A percentile compares a stretch with the other conserved stretches of the same genome.
Evolutionary conservation across 2,329 filamentous ascomycete species (phyloP).

Genomic region (Alternaria brassicae): DNA sequence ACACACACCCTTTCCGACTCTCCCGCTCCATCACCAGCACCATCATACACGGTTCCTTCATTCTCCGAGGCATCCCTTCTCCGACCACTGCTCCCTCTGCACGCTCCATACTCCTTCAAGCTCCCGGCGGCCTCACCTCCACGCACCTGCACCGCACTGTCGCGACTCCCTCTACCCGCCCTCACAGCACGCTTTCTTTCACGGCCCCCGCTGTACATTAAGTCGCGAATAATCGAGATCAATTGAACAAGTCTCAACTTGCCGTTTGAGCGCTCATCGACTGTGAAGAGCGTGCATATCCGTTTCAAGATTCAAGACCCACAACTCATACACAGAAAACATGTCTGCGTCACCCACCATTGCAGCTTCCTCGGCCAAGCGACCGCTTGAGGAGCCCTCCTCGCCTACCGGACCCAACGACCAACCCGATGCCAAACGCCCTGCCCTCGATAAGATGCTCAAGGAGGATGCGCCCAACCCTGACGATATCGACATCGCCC

Average conservation of each 20-base stretch:
- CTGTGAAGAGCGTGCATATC: constrained; percentile 41
- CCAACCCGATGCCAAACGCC: constrained; percentile 96
- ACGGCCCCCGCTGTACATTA: constrained; percentile 76
- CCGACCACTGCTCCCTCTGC: constrained; percentile 44
- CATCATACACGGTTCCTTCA: constrained; percentile 34
- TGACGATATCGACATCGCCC: constrained; percentile 57
- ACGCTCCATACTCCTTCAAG: constrained; percentile 43
- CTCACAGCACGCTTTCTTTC: constrained; percentile 93
- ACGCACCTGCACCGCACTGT: constrained; percentile 37
- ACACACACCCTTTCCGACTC: constrained; percentile 38
- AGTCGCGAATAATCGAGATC: constrained; percentile 54
- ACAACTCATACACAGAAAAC: constrained; percentile 41
- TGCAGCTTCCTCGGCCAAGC: constrained; percentile 75
- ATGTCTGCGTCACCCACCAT: constrained; percentile 58
- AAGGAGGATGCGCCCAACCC: constrained; percentile 64
- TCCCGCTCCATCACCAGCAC: constrained; percentile 43
- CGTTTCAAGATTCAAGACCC: constrained; percentile 20
- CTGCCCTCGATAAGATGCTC: constrained; percentile 89
- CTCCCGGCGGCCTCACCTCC: constrained; percentile 46
- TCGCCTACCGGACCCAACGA: constrained; percentile 91
- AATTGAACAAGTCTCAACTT: constrained; percentile 46
- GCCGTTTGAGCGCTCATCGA: constrained; percentile 39
- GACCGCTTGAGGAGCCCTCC: constrained; percentile 94
- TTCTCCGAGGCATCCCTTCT: constrained; percentile 33
- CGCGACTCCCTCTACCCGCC: constrained; percentile 43